Percentiles rank a stretch among this genome's conserved stretches.
These are phyloP conservation scores for Trichoderma hamatum DNA, from an alignment of 2,329 filamentous ascomycete genomes.

Conservation along the genomic window DNA sequence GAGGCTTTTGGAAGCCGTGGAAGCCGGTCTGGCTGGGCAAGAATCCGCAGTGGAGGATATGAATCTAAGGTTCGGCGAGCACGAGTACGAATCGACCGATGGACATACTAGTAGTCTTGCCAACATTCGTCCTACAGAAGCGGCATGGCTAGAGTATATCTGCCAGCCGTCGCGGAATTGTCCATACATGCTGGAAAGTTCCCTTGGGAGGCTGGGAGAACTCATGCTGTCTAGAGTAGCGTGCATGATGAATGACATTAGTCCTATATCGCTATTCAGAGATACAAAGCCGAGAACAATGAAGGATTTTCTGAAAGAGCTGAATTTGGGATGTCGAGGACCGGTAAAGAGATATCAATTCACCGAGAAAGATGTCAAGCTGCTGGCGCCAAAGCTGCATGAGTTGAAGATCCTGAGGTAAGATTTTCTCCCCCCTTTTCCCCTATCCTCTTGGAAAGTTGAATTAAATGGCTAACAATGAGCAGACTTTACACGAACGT, in stretches of 20 bases:
- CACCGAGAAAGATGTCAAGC: conserved; percentile 30
- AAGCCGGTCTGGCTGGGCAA: conserved; percentile 25
- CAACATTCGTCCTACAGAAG: conserved; percentile 33
- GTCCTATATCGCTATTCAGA: conserved; percentile 29
- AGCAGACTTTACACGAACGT: conserved; percentile 4
- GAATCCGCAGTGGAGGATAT: neutral
- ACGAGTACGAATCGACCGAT: conserved; percentile 20
- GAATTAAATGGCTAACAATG: neutral
- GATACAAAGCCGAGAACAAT: conserved; percentile 29
- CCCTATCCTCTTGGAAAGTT: neutral
- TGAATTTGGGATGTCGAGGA: conserved; percentile 34
- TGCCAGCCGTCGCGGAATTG: conserved; percentile 28
- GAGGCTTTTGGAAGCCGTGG: conserved; percentile 22
- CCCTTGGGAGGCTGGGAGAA: conserved; percentile 15
- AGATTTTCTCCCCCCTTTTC: neutral
- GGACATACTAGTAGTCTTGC: neutral
- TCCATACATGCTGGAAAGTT: neutral
- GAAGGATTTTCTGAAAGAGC: conserved; percentile 30
- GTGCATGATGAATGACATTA: conserved; percentile 33
- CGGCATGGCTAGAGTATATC: conserved; percentile 33
- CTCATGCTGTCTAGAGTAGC: conserved; percentile 33
- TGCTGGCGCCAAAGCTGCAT: conserved; percentile 20
- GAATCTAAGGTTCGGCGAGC: conserved; percentile 27
- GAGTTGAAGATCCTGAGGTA: conserved; percentile 16
- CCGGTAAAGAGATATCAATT: conserved; percentile 33